Conservation (phyloP, 495 filamentous ascomycete genomes). For the Neurospora sublineolata region DNA sequence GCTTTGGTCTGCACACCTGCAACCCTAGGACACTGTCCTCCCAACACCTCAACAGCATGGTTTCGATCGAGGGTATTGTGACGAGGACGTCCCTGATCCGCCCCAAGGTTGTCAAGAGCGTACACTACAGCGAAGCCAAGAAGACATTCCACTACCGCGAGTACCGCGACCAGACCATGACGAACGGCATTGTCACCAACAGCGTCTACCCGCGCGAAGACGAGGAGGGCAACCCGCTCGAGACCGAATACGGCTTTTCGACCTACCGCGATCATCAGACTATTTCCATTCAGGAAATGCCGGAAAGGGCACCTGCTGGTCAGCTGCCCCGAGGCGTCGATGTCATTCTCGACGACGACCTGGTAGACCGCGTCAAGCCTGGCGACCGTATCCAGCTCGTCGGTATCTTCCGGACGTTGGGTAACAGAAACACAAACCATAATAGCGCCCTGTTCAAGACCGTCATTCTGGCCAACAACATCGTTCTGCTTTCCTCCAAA, state of each 20-base stretch:
- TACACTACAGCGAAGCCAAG: slow-evolving; percentile 84
- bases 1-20: slow-evolving; percentile 88
- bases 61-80: slow-evolving; percentile 95
- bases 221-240: slow-evolving; percentile 65
- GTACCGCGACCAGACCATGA: slow-evolving; percentile 95
- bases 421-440: slow-evolving; percentile 80
- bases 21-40: slow-evolving; percentile 90
- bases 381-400: slow-evolving; percentile 94
- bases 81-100: slow-evolving; percentile 91
- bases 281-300: slow-evolving; percentile 99
- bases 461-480: slow-evolving; percentile 83
- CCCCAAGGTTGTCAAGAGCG: slow-evolving; percentile 94
- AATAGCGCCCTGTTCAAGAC: slow-evolving; percentile 90
- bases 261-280: slow-evolving; percentile 96
- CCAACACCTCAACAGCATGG: slow-evolving; percentile 82
- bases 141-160: slow-evolving; percentile 72
- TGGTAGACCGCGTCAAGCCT: slow-evolving; percentile 90
- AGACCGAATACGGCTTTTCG: slow-evolving; percentile 92
- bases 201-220: slow-evolving; percentile 95
- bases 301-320: slow-evolving; percentile 87
- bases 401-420: slow-evolving; percentile 83
- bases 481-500: slow-evolving; percentile 91
- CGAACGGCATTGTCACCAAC: slow-evolving; percentile 69
- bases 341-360: slow-evolving; percentile 91
- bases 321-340: slow-evolving; percentile 96